Base-by-base conservation (phyloP, 176 grass and related monocot genomes). In the Alloteropsis semialata region DNA sequence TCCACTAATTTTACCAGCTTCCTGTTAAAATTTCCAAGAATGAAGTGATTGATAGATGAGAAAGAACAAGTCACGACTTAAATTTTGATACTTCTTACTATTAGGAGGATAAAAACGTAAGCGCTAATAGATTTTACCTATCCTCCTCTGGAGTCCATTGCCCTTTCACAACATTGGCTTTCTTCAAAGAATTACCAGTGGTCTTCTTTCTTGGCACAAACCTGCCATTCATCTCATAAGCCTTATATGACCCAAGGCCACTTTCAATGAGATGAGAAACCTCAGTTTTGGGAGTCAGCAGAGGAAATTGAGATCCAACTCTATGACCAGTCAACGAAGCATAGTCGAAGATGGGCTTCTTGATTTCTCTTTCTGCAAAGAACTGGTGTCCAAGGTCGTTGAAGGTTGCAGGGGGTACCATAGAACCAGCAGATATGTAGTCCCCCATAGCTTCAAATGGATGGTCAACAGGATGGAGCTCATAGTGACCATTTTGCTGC, bases 91-190 rank as follows among this genome's bases (percentile, higher is more conserved):
- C 0, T 2, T 63, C 32, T 72, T 10, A 22, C 29, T 41, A 69
- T 55, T 36, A 21, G 33, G 28, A n/a, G n/a, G n/a, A 42, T 15
- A 64, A 24, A 54, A 0, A 37, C 66, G 19, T 9, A 81, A 72
- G 16, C 19, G 60, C 24, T 5, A 27, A 58, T 19, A 34, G 3
- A 46, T 54, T 57, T 53, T 88, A 89, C 96, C 96, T 96, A 77
- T 96, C 93, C 81, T 96, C 93, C 51, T 87, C 91, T 21, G 78
- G 76, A 32, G 93, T 99, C 93, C 93, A 99, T 74, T 99, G 96
- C 27, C 96, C 96, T 85, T 99, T 99, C 28, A 95, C 90, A 81
- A 92, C 81, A 29, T 90, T 92, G 57, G 64, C 37, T 63, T 90
- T 94, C 77, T 96, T 99, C 39, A 79, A 10, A 22, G 62, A 19